Percentiles rank a stretch among this genome's conserved stretches.
phyloP scores from a whole-genome alignment of 768 basidiomycete species.

The Xerocomellus amylosporus region DNA sequence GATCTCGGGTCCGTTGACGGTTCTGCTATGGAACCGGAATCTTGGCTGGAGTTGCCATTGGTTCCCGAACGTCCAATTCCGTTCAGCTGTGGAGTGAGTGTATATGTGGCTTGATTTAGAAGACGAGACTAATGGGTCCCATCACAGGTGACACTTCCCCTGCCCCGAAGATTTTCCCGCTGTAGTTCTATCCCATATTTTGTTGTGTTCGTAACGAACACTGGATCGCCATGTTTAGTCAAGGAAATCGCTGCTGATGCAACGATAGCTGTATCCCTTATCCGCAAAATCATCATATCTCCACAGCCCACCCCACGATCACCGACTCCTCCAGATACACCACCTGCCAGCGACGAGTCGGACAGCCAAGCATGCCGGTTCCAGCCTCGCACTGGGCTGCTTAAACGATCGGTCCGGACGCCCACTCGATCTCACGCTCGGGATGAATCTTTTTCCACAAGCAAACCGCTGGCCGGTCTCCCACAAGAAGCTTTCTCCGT shows the following conservation, averaged over 20 bases:
- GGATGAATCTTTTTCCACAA: constrained; percentile 1
- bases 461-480: constrained; percentile 29
- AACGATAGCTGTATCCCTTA: constrained; percentile 63
- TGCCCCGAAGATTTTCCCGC: constrained; percentile 58
- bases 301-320: constrained; percentile 38
- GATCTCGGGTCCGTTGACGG: constrained; percentile 61
- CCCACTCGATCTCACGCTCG: constrained; percentile 15
- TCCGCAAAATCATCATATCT: constrained; percentile 57
- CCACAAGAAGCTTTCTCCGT: constrained; percentile 19
- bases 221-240: constrained; percentile 51
- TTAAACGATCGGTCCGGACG: constrained; percentile 32
- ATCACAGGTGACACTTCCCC: constrained; percentile 57
- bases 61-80: constrained; percentile 60
- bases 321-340: constrained; percentile 49
- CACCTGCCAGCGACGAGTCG: constrained; percentile 47
- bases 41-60: constrained; percentile 70
- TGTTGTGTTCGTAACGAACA: constrained; percentile 67
- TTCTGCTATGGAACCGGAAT: constrained; percentile 39
- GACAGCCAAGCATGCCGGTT: constrained; percentile 20
- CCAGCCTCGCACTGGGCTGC: constrained; percentile 19
- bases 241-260: constrained; percentile 70
- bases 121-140: background rate
- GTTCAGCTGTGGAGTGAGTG: constrained; percentile 63
- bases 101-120: background rate
- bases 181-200: constrained; percentile 64